These are phyloP conservation scores for Ceratobasidium sp. DNA, from an alignment of 1,284 basidiomycete genomes.

Conservation along the genomic window DNA sequence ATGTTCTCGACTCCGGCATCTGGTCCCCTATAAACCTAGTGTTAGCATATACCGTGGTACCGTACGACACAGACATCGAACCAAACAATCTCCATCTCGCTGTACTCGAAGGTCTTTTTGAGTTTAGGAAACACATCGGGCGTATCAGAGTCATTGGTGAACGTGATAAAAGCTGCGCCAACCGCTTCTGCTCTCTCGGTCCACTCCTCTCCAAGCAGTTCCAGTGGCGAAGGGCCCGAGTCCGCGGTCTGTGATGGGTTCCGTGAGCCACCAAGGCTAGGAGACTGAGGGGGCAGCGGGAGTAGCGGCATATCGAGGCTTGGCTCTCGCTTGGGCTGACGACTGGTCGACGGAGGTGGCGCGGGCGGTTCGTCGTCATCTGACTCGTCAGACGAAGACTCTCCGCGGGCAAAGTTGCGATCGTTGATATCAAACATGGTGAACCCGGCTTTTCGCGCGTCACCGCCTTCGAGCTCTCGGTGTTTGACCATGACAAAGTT, in stretches of 20 bases:
- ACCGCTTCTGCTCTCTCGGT: slow-evolving; percentile 4
- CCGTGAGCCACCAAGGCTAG: slow-evolving; percentile 24
- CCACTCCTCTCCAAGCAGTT: slow-evolving; percentile 12
- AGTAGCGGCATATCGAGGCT: background rate
- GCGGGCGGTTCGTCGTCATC: background rate
- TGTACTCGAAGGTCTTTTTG: slow-evolving; percentile 37
- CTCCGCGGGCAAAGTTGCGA: background rate
- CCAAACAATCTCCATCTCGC: slow-evolving; percentile 34
- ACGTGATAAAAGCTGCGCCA: slow-evolving; percentile 29
- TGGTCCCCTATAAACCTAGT: background rate
- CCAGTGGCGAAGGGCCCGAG: background rate
- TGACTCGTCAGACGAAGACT: background rate
- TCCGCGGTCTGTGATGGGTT: background rate
- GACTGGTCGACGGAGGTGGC: background rate
- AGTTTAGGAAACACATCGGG: slow-evolving; percentile 12
- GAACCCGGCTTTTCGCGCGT: background rate
- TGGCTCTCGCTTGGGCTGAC: background rate
- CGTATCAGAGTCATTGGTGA: slow-evolving; percentile 21
- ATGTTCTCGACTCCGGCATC: background rate
- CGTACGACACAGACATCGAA: background rate
- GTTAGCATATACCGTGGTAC: background rate
- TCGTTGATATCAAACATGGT: slow-evolving; percentile 8
- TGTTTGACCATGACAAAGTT: background rate
- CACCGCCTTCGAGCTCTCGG: background rate
- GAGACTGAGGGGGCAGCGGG: background rate